Percentiles rank a stretch among this genome's conserved stretches.
Evolutionary conservation across 2,329 filamentous ascomycete genomes (phyloP).

Genomic region (Lachnellula cervina): DNA sequence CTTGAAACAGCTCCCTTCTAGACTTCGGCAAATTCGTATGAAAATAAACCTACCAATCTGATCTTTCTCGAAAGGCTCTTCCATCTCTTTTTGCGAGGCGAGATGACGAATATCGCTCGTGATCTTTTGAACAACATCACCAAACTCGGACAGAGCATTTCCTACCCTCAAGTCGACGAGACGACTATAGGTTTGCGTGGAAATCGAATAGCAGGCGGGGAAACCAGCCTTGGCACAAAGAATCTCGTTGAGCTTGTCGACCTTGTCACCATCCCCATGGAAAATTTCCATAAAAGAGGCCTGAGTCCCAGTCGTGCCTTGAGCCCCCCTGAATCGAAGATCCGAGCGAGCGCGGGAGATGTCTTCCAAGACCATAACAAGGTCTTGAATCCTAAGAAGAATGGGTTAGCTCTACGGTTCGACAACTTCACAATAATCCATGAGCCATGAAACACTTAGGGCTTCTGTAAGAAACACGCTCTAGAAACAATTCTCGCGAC

Average conservation of each 20-base stretch:
- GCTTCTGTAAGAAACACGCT: no score
- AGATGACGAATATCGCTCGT: conserved; percentile 70
- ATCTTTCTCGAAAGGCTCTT: conserved; percentile 75
- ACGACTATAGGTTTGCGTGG: conserved; percentile 65
- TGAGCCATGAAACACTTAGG: no score
- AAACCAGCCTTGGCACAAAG: conserved; percentile 52
- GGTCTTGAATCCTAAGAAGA: conserved; percentile 54
- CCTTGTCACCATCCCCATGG: conserved; percentile 44
- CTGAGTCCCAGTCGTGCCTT: conserved; percentile 59
- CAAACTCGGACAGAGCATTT: conserved; percentile 75
- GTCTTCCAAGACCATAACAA: conserved; percentile 68
- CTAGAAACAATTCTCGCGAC: no score
- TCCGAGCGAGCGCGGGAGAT: conserved; percentile 64
- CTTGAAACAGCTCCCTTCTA: not conserved
- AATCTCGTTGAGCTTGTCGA: conserved; percentile 48
- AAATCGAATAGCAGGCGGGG: conserved; percentile 40
- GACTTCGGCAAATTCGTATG: conserved; percentile 38
- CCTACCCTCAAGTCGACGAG: conserved; percentile 79
- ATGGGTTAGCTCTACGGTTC: no score
- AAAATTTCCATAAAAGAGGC: conserved; percentile 38
- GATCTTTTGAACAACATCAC: conserved; percentile 73
- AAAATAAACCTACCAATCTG: conserved; percentile 68
- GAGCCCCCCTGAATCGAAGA: conserved; percentile 66
- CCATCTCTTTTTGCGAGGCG: conserved; percentile 73
- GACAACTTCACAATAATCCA: no score